Conservation (phyloP, 2,329 filamentous ascomycete genomes). For the Paecilomyces dactylethromorphus region DNA sequence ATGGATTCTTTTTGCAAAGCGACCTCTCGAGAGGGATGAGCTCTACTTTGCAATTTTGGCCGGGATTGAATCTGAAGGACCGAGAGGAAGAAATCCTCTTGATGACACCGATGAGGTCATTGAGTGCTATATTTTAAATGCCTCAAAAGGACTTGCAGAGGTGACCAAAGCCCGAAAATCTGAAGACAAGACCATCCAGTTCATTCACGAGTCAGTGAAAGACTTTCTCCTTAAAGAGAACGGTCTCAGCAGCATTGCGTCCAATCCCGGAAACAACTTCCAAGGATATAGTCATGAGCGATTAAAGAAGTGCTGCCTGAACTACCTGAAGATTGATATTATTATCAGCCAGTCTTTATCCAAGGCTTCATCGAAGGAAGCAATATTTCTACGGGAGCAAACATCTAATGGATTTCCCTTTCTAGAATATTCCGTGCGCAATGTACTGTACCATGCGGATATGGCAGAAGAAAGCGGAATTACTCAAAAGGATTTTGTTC, state of each 20-base stretch:
- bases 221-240: constrained; percentile 36
- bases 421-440: constrained; percentile 25
- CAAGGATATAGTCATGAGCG: constrained; percentile 29
- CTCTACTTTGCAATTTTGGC: constrained; percentile 40
- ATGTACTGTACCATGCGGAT: constrained; percentile 24
- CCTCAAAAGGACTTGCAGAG: constrained; percentile 49
- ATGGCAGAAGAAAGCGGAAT: constrained; percentile 10
- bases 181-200: constrained; percentile 37
- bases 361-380: constrained; percentile 4
- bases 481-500: constrained; percentile 15
- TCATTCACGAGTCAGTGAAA: constrained; percentile 35
- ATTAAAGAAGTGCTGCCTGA: constrained; percentile 38
- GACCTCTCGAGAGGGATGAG: constrained; percentile 38
- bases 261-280: constrained; percentile 19
- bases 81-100: no score
- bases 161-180: constrained; percentile 30
- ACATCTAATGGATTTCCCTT: constrained; percentile 34
- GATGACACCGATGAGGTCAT: no score
- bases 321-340: constrained; percentile 28
- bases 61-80: no score
- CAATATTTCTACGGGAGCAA: constrained; percentile 11
- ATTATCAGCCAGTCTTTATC: constrained; percentile 8
- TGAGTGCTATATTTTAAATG: no score
- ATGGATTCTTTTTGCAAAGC: constrained; percentile 48
- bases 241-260: constrained; percentile 19